Evolutionary conservation across 192 early-diverging fungal species (phyloP).

Genomic region (Pilobolus umbonatus): DNA sequence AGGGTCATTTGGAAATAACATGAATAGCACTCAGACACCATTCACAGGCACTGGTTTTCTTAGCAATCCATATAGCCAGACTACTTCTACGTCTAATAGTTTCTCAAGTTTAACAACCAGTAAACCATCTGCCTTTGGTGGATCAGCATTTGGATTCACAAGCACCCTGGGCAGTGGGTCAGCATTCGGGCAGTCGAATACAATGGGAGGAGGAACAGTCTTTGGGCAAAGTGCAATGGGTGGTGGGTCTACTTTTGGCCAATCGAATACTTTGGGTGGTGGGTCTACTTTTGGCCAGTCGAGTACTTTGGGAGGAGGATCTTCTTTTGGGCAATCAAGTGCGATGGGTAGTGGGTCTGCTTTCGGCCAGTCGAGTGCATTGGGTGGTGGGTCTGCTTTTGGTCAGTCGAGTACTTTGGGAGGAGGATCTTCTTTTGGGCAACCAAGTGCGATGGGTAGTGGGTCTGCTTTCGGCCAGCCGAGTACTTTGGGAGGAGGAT

Average conservation of each 20-base stretch:
- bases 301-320: slow-evolving; percentile 14
- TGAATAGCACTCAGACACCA: slow-evolving; percentile 22
- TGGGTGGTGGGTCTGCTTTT: slow-evolving; percentile 15
- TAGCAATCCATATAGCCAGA: slow-evolving; percentile 7
- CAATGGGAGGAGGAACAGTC: slow-evolving; percentile 7
- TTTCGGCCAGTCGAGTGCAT: slow-evolving; percentile 15
- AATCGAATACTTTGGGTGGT: slow-evolving; percentile 6
- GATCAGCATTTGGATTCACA: slow-evolving; percentile 21
- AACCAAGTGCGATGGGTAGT: background rate
- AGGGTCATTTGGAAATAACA: slow-evolving; percentile 23
- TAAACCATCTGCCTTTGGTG: slow-evolving; percentile 26
- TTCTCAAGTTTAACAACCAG: slow-evolving; percentile 23
- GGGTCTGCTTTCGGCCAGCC: slow-evolving; percentile 9
- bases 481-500: slow-evolving; percentile 15
- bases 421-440: background rate
- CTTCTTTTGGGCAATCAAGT: slow-evolving; percentile 11
- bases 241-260: slow-evolving; percentile 13
- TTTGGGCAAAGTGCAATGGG: slow-evolving; percentile 19
- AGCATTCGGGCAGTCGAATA: slow-evolving; percentile 12
- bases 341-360: slow-evolving; percentile 19
- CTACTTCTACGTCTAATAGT: slow-evolving; percentile 1
- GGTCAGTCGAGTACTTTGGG: slow-evolving; percentile 10
- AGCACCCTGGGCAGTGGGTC: background rate
- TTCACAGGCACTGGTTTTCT: slow-evolving; percentile 20
- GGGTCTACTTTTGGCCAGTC: slow-evolving; percentile 9